Conservation (phyloP, 2,329 filamentous ascomycete genomes). For the Zopfia rhizophila region DNA sequence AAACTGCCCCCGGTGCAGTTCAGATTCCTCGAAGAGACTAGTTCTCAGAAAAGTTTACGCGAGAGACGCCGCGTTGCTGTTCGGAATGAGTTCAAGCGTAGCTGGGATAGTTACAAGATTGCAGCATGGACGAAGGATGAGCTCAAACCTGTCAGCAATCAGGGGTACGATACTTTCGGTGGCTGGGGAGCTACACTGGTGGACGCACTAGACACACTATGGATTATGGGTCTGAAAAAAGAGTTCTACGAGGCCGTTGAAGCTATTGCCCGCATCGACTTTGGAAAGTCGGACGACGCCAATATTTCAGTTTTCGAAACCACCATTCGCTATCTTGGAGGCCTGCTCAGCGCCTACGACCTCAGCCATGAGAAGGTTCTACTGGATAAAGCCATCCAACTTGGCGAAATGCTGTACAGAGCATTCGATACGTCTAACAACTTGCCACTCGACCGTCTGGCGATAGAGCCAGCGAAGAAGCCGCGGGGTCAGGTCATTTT, state of each 20-base stretch:
- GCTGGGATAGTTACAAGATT: constrained; percentile 56
- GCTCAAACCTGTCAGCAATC: constrained; percentile 54
- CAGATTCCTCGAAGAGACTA: constrained; percentile 49
- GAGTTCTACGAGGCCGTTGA: constrained; percentile 60
- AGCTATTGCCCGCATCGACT: constrained; percentile 58
- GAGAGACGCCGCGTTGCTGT: constrained; percentile 50
- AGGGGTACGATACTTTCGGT: constrained; percentile 54
- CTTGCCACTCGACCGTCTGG: constrained; percentile 57
- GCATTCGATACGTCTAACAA: constrained; percentile 59
- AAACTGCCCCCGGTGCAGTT: constrained; percentile 55
- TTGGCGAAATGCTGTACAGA: constrained; percentile 57
- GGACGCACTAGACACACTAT: constrained; percentile 58
- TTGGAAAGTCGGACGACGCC: constrained; percentile 50
- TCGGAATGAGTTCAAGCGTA: constrained; percentile 53
- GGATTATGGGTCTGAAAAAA: constrained; percentile 60
- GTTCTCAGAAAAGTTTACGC: constrained; percentile 33
- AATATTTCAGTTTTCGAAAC: constrained; percentile 64
- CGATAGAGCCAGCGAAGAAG: constrained; percentile 48
- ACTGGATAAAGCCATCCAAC: constrained; percentile 49
- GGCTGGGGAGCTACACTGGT: constrained; percentile 61
- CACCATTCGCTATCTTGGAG: constrained; percentile 56
- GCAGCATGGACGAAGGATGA: constrained; percentile 61
- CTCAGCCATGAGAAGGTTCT: constrained; percentile 46
- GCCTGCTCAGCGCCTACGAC: constrained; percentile 51
- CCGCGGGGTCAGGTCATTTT: constrained; percentile 36